Evolutionary conservation across 2,329 filamentous ascomycete species (phyloP), one percentile per base, ranked within the genome.

Genomic region (Microsporum ferrugineum): DNA sequence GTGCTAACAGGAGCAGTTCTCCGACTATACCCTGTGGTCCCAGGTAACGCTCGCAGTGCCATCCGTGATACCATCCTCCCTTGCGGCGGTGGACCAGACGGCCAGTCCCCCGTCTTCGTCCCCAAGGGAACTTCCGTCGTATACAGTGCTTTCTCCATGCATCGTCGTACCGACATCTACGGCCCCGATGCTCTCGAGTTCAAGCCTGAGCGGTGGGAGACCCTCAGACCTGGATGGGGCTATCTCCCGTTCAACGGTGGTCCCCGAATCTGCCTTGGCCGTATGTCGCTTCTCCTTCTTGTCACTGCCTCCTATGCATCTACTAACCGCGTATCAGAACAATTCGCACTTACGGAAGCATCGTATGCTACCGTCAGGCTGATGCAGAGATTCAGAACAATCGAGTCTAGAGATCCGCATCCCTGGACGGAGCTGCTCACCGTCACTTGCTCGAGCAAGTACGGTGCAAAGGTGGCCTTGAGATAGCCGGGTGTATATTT

Each of bases 11-110:
- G n/a, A 34, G 33, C 53, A 66, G 64, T 84, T 0, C 80, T 91
- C 60, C 85, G 89, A 14, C 75, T 92, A 12, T 90, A 91, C 72
- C 89, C 89, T 0, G 80, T 84, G 8, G 87, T 94, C 0, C 88
- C 89, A 1, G 87, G 86, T 77, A 94, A 94, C 74, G 80, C 88
- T 58, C 86, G 90, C 63, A 76, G 85, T 34, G 83, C 88, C 10
- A 79, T 89, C 7, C 80, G 79, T 62, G 87, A 91, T 75, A 91
- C 89, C 1, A 87, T 84, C 0, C 81, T 95, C 2, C 89, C 89
- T 0, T 77, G 78, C n/a, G 89, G 80, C 12, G 80, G 80, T 27
- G 80, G 80, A 0, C 70, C 74, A 2, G 78, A 82, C 64, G 78
- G 77, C 2, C 68, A 63, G 10, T 67, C 69, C 6, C 76, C 75